Conservation (phyloP, 345 rosid species). For the Alliaria petiolata region DNA sequence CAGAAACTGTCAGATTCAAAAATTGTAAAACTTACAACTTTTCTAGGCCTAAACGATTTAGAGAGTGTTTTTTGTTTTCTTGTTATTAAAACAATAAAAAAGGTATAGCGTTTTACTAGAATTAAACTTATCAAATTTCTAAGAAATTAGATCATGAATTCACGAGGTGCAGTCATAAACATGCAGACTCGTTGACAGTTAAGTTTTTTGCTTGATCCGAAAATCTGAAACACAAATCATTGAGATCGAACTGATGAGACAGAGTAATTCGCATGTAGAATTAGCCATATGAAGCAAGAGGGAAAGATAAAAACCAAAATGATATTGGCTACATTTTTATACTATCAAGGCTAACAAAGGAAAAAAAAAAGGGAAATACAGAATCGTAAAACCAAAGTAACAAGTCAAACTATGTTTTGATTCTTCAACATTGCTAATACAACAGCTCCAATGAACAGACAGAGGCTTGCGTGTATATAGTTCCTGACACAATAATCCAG, state of each 20-base stretch:
- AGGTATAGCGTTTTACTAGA: no score
- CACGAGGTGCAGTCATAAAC: no score
- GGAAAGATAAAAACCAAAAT: not conserved
- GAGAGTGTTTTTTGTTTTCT: no score
- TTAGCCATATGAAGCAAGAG: not conserved
- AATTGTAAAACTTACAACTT: no score
- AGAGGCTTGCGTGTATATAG: slow-evolving; percentile 25
- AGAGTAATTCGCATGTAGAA: not conserved
- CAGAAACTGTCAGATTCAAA: no score
- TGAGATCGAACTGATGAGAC: not conserved
- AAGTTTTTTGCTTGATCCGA: no score
- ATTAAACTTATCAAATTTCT: no score
- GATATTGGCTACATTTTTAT: slow-evolving; percentile 2
- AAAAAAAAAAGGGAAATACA: not conserved
- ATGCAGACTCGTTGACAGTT: no score
- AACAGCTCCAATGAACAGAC: slow-evolving; percentile 28
- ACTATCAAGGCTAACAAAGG: slow-evolving; percentile 3
- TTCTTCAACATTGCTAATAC: slow-evolving; percentile 31
- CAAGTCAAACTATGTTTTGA: slow-evolving; percentile 19
- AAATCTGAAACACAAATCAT: not conserved
- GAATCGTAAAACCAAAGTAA: slow-evolving; percentile 1
- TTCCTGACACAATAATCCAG: slow-evolving; percentile 20
- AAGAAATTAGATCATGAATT: no score
- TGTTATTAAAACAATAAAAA: no score
- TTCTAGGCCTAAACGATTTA: no score